Percentiles rank a stretch among this genome's conserved stretches.
Conservation (phyloP, 2,329 filamentous ascomycete species). For the Hymenoscyphus fraxineus region DNA sequence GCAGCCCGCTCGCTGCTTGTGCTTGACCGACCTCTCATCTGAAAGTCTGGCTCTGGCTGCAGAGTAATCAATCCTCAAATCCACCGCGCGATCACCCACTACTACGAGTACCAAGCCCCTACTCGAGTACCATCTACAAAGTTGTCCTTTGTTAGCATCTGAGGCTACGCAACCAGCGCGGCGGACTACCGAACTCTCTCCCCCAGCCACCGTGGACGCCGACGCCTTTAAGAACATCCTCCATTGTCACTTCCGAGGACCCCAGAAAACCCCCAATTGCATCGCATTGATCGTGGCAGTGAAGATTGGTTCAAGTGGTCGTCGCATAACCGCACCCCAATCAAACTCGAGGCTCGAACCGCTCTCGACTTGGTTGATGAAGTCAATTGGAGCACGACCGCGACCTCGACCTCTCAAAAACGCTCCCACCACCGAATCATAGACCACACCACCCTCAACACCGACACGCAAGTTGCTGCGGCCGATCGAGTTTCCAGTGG, state of each 20-base stretch:
- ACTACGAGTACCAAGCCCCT: too few species aligned
- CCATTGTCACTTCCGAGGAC: background rate
- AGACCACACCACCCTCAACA: background rate
- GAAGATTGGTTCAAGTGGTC: background rate
- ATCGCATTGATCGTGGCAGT: background rate
- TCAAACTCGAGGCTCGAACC: background rate
- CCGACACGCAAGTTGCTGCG: conserved; percentile 5
- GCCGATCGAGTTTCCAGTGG: background rate
- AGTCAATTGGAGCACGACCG: background rate
- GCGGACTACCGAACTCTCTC: background rate
- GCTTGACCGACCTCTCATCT: too few species aligned
- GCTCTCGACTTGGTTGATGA: conserved; percentile 3
- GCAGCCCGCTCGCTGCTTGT: too few species aligned
- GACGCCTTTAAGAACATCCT: background rate
- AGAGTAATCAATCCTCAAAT: too few species aligned
- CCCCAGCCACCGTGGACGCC: background rate
- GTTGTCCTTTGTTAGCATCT: background rate
- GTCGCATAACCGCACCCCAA: background rate
- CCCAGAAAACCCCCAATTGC: background rate
- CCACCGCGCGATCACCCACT: too few species aligned
- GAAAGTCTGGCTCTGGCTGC: too few species aligned
- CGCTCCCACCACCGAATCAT: background rate
- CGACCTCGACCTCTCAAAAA: background rate
- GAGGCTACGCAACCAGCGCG: background rate
- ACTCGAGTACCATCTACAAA: background rate